Percentiles rank a stretch among this genome's conserved stretches.
phyloP scores from a whole-genome alignment of 202 grass and related monocot species.

The Musa balbisiana region DNA sequence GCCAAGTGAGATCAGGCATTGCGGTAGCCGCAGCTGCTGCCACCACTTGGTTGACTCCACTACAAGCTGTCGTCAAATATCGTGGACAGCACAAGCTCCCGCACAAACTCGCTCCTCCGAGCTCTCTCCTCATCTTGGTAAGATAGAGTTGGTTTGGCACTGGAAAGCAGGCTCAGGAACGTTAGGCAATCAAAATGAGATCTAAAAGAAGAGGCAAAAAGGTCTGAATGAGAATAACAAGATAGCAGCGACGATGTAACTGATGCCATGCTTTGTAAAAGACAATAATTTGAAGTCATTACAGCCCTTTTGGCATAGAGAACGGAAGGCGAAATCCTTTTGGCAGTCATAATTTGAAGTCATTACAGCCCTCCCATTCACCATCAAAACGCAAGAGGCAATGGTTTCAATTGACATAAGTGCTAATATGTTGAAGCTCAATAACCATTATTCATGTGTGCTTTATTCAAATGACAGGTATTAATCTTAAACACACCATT shows the following conservation, averaged over 20 bases:
- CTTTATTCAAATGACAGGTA: no score
- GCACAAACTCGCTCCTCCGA: constrained; percentile 60
- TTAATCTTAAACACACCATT: no score
- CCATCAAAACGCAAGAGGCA: no score
- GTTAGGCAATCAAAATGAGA: not conserved
- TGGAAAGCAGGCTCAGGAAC: constrained; percentile 15
- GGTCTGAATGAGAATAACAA: not conserved
- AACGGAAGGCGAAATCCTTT: no score
- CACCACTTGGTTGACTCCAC: constrained; percentile 1
- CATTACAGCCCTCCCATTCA: no score
- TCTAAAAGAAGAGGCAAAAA: not conserved
- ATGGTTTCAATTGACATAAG: no score
- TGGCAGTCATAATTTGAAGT: no score
- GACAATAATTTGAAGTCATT: not conserved
- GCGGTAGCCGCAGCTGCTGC: no score
- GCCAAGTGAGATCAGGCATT: not conserved
- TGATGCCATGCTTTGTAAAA: not conserved
- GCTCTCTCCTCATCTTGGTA: constrained; percentile 57
- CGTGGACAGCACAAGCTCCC: constrained; percentile 65
- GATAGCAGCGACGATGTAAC: not conserved
- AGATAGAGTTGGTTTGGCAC: constrained; percentile 50
- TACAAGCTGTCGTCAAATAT: constrained; percentile 68
- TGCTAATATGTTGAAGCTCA: no score
- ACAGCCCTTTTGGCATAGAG: no score
- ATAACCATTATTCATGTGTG: no score